Base-by-base conservation (phyloP, 768 basidiomycete genomes). In the Sporobolomyces phaffii region DNA sequence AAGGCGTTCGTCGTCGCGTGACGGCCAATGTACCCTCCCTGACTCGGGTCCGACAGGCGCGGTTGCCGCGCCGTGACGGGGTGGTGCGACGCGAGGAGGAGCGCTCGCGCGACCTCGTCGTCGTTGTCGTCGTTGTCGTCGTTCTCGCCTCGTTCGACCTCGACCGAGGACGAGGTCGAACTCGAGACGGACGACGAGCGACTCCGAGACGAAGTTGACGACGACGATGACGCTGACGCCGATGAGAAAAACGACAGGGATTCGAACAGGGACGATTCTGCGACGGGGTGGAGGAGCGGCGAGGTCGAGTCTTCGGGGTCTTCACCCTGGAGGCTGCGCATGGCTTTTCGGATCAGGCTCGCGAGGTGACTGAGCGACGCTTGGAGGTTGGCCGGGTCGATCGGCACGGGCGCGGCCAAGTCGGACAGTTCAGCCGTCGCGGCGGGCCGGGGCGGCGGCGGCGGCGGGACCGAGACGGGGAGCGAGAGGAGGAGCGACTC, bases 401-500 rank as follows among this genome's bases (percentile, higher is more conserved):
- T 59, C 31, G 60, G 50, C 1, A 43, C 44, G 17, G 60, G 44
- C n/a, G 29, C 5, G 33, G 57, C 47, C 43, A 49, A 7, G 34
- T 59, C 36, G 15, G 40, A 20, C 5, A 70, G 54, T 36, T 53
- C 51, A n/a, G 43, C 17, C 2, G 62, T 33, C 29, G 24, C 54
- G 43, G 75, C 73, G 14, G 52, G 33, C 24, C 3, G 52, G 24
- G 18, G 10, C n/a, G 11, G 52, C 7, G 34, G 18, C 24, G 33
- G 8, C 6, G 22, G n/a, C 5, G 33, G 48, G 48, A 17, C 11
- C 13, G 26, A 26, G 48, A 8, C 24, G 48, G 73, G 75, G 5
- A 77, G 76, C 56, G 61, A 47, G 34, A 70, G 53, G 34, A 97
- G 83, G 14, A 97, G 82, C 15, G 82, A 79, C 75, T 97, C 92